phyloP scores from a whole-genome alignment of 1,139 yeast genomes.

The Diutina scorzettiae region DNA sequence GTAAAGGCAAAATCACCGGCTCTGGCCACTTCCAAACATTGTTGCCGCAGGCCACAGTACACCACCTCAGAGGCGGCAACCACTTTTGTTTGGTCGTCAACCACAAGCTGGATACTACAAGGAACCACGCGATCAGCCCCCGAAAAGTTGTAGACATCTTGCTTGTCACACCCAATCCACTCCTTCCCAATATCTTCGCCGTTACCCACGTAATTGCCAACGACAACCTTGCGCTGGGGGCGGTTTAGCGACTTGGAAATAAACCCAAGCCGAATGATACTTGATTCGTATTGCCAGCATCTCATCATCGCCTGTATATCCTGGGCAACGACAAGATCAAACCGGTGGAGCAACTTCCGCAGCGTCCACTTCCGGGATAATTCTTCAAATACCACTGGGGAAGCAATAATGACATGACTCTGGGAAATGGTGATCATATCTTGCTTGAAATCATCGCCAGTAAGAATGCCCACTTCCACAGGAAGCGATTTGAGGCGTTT shows the following conservation, averaged over 20 bases:
- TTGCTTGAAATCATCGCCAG: background rate
- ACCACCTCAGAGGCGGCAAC: background rate
- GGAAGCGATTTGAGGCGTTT: background rate
- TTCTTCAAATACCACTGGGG: constrained; percentile 67
- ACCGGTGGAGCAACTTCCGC: constrained; percentile 52
- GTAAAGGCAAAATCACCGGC: background rate
- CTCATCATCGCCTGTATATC: constrained; percentile 65
- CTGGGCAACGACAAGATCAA: constrained; percentile 62
- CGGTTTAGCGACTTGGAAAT: constrained; percentile 51
- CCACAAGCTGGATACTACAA: background rate
- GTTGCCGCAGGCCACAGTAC: background rate
- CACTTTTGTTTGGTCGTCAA: background rate
- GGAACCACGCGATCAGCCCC: constrained; percentile 48
- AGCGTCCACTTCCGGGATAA: constrained; percentile 77
- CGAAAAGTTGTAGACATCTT: constrained; percentile 55
- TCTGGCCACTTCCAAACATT: background rate
- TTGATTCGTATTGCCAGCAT: constrained; percentile 41
- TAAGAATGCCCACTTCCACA: background rate
- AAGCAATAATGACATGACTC: constrained; percentile 60
- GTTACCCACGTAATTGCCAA: constrained; percentile 60
- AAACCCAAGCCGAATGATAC: constrained; percentile 60
- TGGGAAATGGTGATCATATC: constrained; percentile 16
- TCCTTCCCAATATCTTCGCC: constrained; percentile 72
- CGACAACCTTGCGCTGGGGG: constrained; percentile 47
- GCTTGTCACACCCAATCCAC: constrained; percentile 67